Base-by-base conservation (phyloP, 306 rosid genomes). In the Hippophae rhamnoides region DNA sequence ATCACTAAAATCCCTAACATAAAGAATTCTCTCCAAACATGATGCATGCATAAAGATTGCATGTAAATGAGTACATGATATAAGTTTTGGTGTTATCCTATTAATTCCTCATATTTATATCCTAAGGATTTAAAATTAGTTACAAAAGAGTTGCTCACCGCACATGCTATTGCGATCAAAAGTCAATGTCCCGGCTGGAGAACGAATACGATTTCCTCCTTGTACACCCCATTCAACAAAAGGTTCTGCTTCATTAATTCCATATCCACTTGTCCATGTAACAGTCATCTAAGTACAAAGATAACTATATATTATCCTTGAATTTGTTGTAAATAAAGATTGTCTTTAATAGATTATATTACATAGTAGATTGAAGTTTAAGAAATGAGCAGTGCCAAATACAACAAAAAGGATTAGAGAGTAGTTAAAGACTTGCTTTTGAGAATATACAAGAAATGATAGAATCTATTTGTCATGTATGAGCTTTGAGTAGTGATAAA, bases 181-280 rank as follows among this genome's bases (percentile, higher is more conserved):
- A 59, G 89, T 84, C 76, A 78, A 69, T n/a, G 94, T 88, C 64
- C 81, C 89, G 7, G 96, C 94, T 5, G 79, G 86, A 67, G 89
- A 78, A 51, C 18, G 72, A 56, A 44, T 56, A 50, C 1, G 55
- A 56, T 66, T 66, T 54, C 74, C 81, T 61, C 85, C 83, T 71
- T 78, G 69, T 5, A 45, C 68, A 54, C 87, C 85, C 89, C 93
- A 88, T 71, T 80, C 87, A 66, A 88, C 84, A 73, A 88, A 88
- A 68, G 96, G 84, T 55, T 80, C 84, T 43, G 94, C 96, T 40
- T 78, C 84, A 43, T 52, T 47, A 56, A 78, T 78, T 44, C 82
- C 87, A 72, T 80, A 88, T 70, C 96, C 96, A 26, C 96, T 88
- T 46, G 96, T 88, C 96, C 96, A 88, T 56, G 94, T 88, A 60